Evolutionary conservation across 2,329 filamentous ascomycete species (phyloP).

Genomic region (Sporothrix variecibatus): DNA sequence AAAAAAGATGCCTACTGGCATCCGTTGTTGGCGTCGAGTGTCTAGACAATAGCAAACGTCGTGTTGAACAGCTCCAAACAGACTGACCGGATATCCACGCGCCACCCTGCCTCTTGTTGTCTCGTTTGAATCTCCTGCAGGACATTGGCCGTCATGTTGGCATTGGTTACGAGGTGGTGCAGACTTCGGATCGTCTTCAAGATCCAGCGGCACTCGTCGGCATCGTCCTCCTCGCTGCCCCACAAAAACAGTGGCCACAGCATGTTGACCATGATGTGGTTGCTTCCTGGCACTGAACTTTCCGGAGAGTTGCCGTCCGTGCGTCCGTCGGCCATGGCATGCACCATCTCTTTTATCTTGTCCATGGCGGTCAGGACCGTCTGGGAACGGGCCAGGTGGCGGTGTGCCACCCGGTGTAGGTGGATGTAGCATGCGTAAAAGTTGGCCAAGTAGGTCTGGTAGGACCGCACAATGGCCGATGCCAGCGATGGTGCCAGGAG

Average conservation of each 20-base stretch:
- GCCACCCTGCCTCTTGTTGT: constrained; percentile 8
- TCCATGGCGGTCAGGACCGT: not conserved
- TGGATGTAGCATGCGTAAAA: constrained; percentile 17
- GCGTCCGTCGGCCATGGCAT: not conserved
- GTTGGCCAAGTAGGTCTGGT: constrained; percentile 15
- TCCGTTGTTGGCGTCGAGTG: too few species aligned
- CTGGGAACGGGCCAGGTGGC: not conserved
- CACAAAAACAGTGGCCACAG: constrained; percentile 14
- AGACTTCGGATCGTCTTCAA: not conserved
- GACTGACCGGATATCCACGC: constrained; percentile 1
- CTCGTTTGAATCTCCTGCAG: constrained; percentile 8
- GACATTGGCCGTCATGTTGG: constrained; percentile 10
- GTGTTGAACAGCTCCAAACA: not conserved
- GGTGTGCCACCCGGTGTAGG: constrained; percentile 7
- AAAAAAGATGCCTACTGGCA: too few species aligned
- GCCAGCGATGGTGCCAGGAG: not conserved
- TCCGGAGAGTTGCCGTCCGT: not conserved
- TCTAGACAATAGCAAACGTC: not conserved
- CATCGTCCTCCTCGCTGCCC: constrained; percentile 10
- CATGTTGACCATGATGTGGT: constrained; percentile 17
- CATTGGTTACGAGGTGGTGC: not conserved
- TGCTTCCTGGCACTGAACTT: too few species aligned
- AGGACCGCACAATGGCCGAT: not conserved
- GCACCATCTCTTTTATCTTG: constrained; percentile 1
- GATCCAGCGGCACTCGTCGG: constrained; percentile 12